Evolutionary conservation across 2,329 filamentous ascomycete species (phyloP).

Genomic region (Cylindrodendrum hubeiense): DNA sequence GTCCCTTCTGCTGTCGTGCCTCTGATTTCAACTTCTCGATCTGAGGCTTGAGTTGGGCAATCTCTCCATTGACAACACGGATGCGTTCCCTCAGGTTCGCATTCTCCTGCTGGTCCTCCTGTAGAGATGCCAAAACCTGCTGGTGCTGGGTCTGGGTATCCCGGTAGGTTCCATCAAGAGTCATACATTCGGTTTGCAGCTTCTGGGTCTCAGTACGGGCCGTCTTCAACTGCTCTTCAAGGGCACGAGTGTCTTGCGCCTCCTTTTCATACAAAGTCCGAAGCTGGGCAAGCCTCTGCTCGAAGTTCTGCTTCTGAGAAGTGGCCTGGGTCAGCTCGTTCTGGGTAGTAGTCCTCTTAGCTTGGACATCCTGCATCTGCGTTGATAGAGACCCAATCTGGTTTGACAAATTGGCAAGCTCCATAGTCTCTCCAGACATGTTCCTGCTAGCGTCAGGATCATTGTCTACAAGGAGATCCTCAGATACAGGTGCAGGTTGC

Average conservation of each 20-base stretch:
- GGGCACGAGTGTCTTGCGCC: slow-evolving; percentile 83
- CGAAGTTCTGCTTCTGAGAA: slow-evolving; percentile 92
- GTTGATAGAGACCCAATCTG: slow-evolving; percentile 91
- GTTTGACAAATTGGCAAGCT: slow-evolving; percentile 95
- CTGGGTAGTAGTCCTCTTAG: slow-evolving; percentile 82
- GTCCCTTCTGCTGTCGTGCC: slow-evolving; percentile 92
- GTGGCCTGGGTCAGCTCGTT: slow-evolving; percentile 84
- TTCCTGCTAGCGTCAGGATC: slow-evolving; percentile 91
- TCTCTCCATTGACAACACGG: slow-evolving; percentile 82
- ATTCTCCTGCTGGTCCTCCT: slow-evolving; percentile 92
- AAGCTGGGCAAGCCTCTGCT: slow-evolving; percentile 87
- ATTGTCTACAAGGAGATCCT: slow-evolving; percentile 91
- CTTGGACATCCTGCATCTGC: slow-evolving; percentile 94
- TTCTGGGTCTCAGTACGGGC: slow-evolving; percentile 87
- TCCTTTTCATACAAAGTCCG: slow-evolving; percentile 93
- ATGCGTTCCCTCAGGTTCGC: slow-evolving; percentile 88
- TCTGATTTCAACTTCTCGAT: slow-evolving; percentile 95
- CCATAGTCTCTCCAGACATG: slow-evolving; percentile 88
- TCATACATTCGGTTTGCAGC: slow-evolving; percentile 84
- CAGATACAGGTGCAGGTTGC: slow-evolving; percentile 66
- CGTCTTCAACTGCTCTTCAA: slow-evolving; percentile 84
- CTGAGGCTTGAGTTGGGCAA: slow-evolving; percentile 86
- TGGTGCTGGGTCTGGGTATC: slow-evolving; percentile 88
- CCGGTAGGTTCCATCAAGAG: slow-evolving; percentile 83
- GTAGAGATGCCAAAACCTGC: slow-evolving; percentile 78